Conservation (phyloP, 768 basidiomycete genomes). For the Kwoniella dejecticola region DNA sequence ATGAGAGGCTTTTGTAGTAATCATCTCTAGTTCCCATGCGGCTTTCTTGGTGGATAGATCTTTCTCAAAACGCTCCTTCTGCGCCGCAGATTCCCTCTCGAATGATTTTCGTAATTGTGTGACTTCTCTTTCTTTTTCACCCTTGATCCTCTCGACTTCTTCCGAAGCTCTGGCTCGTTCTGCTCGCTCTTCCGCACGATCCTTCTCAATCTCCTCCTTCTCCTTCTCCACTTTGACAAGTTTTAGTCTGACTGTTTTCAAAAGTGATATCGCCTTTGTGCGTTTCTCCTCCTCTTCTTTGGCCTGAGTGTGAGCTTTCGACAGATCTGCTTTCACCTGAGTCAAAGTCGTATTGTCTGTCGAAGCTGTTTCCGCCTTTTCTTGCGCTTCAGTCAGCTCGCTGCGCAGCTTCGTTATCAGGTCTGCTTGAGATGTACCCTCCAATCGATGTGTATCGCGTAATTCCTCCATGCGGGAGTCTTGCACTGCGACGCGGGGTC, state of each 20-base stretch:
- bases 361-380: slow-evolving; percentile 59
- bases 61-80: slow-evolving; percentile 72
- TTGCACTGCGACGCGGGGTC: slow-evolving; percentile 63
- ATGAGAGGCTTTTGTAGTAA: slow-evolving; percentile 71
- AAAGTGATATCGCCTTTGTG: slow-evolving; percentile 82
- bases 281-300: slow-evolving; percentile 99
- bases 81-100: slow-evolving; percentile 67
- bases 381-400: slow-evolving; percentile 72
- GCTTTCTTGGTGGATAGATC: slow-evolving; percentile 68
- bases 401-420: slow-evolving; percentile 70
- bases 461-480: slow-evolving; percentile 82
- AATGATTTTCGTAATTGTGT: slow-evolving; percentile 60
- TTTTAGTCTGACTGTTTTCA: slow-evolving; percentile 95
- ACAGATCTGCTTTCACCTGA: slow-evolving; percentile 66
- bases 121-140: slow-evolving; percentile 61
- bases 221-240: slow-evolving; percentile 96
- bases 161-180: slow-evolving; percentile 61
- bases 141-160: slow-evolving; percentile 66
- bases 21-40: slow-evolving; percentile 75
- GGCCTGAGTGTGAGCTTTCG: slow-evolving; percentile 64
- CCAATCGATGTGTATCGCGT: slow-evolving; percentile 76
- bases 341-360: slow-evolving; percentile 64
- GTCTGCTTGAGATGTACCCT: slow-evolving; percentile 74
- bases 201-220: slow-evolving; percentile 73
- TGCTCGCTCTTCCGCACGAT: slow-evolving; percentile 63